Evolutionary conservation across 1,284 basidiomycete species (phyloP).

Genomic region (Stereum hirsutum): DNA sequence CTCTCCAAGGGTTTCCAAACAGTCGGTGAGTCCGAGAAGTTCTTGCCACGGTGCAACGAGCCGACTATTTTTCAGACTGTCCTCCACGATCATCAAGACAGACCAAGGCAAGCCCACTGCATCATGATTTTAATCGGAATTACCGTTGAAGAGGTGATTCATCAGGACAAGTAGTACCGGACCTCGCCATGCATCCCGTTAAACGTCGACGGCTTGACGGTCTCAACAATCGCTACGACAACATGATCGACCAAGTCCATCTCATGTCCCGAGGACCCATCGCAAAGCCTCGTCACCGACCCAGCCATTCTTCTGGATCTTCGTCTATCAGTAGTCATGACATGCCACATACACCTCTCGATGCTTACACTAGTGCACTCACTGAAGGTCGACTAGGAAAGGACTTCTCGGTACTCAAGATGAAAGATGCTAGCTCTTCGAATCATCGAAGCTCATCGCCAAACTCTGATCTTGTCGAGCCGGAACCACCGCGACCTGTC

Average conservation of each 20-base stretch:
- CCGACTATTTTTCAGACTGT: neutral
- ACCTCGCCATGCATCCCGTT: constrained; percentile 3
- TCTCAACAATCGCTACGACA: constrained; percentile 54
- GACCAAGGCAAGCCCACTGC: neutral
- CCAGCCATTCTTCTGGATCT: constrained; percentile 29
- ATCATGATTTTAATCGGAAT: neutral
- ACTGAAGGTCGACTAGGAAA: constrained; percentile 25
- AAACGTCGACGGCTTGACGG: constrained; percentile 41
- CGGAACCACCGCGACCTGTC: neutral
- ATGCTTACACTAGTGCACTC: constrained; percentile 27
- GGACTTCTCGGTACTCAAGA: constrained; percentile 35
- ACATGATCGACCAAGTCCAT: constrained; percentile 53
- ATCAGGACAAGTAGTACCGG: neutral
- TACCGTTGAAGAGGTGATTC: no score
- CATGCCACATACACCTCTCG: constrained; percentile 31
- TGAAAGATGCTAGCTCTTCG: constrained; percentile 14
- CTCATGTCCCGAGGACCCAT: constrained; percentile 16
- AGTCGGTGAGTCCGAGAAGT: constrained; percentile 3
- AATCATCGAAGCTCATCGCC: neutral
- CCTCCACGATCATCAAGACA: neutral
- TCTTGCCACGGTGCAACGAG: neutral
- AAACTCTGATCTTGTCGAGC: neutral
- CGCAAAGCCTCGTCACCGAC: constrained; percentile 17
- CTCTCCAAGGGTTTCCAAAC: constrained; percentile 4
- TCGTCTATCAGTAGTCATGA: constrained; percentile 36